Conservation (phyloP, 176 grass and related monocot species). For the Cenchrus americanus region DNA sequence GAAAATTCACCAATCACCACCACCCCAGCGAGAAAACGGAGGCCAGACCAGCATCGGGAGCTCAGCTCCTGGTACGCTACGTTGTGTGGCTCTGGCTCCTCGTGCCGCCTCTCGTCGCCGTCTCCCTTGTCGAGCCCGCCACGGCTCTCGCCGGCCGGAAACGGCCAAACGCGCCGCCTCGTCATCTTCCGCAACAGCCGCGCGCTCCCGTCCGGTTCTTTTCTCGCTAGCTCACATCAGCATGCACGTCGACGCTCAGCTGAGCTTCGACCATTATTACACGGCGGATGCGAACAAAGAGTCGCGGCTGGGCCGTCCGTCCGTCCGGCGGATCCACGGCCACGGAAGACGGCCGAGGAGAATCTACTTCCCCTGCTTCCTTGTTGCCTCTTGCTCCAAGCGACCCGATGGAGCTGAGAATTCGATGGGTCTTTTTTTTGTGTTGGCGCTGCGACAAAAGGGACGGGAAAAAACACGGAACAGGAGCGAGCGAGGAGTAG, state of each 20-base stretch:
- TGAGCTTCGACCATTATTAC: too few species aligned
- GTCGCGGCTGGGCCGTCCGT: background rate
- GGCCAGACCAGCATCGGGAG: too few species aligned
- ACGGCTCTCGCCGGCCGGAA: conserved; percentile 16
- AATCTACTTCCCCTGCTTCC: too few species aligned
- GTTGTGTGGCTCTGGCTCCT: too few species aligned
- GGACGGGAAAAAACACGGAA: too few species aligned
- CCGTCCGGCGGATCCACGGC: background rate
- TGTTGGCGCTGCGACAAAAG: background rate
- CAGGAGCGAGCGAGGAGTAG: too few species aligned
- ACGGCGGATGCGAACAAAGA: background rate
- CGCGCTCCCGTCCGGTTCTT: background rate
- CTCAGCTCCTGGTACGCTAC: background rate
- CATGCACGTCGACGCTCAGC: too few species aligned
- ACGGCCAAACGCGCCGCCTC: background rate
- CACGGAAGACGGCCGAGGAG: too few species aligned
- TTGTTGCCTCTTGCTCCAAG: background rate
- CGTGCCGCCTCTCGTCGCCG: background rate
- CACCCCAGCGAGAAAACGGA: too few species aligned
- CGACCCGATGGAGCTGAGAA: background rate
- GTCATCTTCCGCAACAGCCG: conserved; percentile 21
- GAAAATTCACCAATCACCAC: too few species aligned
- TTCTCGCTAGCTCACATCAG: background rate
- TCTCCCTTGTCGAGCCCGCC: background rate
- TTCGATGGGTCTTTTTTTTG: conserved; percentile 5